A percentile compares a stretch with the other conserved stretches of the same genome.
Conservation (phyloP, 768 basidiomycete genomes). For the Agaricus sinodeliciosus region DNA sequence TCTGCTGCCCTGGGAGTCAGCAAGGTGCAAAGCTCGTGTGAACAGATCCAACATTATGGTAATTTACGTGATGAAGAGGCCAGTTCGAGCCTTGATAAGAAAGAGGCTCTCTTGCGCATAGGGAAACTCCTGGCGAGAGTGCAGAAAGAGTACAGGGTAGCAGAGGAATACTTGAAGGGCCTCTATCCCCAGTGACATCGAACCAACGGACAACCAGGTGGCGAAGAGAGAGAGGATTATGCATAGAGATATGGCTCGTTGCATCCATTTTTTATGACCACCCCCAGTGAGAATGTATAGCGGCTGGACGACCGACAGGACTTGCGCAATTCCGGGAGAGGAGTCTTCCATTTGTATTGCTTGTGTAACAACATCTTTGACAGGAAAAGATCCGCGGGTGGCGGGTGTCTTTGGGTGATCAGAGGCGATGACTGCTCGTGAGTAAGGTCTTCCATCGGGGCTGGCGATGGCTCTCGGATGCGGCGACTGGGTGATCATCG, state of each 20-base stretch:
- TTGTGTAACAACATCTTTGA: slow-evolving; percentile 11
- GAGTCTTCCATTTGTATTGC: slow-evolving; percentile 9
- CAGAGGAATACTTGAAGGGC: slow-evolving; percentile 60
- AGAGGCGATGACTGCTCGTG: not conserved
- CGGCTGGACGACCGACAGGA: slow-evolving; percentile 12
- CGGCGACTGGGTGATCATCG: slow-evolving; percentile 1
- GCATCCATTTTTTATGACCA: slow-evolving; percentile 9
- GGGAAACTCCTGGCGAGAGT: slow-evolving; percentile 47
- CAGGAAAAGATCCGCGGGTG: slow-evolving; percentile 10
- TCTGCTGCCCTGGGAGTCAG: slow-evolving; percentile 87
- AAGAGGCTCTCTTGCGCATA: slow-evolving; percentile 57
- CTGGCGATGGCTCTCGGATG: not conserved
- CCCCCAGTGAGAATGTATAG: slow-evolving; percentile 6
- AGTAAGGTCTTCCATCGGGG: slow-evolving; percentile 2
- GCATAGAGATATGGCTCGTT: slow-evolving; percentile 9
- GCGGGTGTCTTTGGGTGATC: slow-evolving; percentile 5
- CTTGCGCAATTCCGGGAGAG: slow-evolving; percentile 9
- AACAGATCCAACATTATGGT: slow-evolving; percentile 87
- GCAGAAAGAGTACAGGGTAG: slow-evolving; percentile 61
- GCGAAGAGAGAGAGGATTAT: slow-evolving; percentile 1
- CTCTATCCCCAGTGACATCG: slow-evolving; percentile 20
- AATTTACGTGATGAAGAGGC: slow-evolving; percentile 55
- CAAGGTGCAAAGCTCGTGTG: slow-evolving; percentile 80
- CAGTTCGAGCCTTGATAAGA: slow-evolving; percentile 21
- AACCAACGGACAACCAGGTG: not conserved